Evolutionary conservation across 768 basidiomycete genomes (phyloP), one percentile per base, ranked within the genome.

Genomic region (Trametes gibbosa): DNA sequence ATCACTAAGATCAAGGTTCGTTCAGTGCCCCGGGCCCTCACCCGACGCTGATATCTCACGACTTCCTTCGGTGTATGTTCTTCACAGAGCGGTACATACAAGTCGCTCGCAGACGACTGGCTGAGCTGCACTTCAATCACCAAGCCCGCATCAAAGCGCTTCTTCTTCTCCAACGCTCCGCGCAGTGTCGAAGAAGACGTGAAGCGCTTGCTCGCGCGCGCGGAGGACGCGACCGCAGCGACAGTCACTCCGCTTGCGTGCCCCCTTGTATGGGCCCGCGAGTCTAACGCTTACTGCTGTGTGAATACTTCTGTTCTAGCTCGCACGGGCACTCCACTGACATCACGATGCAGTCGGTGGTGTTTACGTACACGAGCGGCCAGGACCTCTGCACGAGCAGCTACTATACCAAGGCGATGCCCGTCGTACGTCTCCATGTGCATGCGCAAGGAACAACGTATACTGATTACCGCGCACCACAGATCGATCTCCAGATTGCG

Each of bases 241-340:
- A 53, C 70, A 16, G 72, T 79, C 47, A 74, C 72, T 0, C 77
- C 77, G 7, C 74, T 81, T 6, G 68, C 68, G 16, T 82, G 80
- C 63, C 79, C 81, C 25, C 69, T 80, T 2, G 75, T 77, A 19
- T 81, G 79, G 79, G 79, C 79, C 16, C 56, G 69, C 46, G 80
- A 83, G 49, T 67, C 79, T 6, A 81, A 81, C 56, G 58, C 68
- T 6, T 75, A 76, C 45, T 77, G 77, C 61, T 83, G 80, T 59
- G 80, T 70, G 25, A 12, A 67, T 64, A 4, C 1, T 10, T 10
- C 29, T 25, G 32, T 45, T 23, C 49, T 12, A 17, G 45, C 17
- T 0, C 32, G 39, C 45, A 27, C 10, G 5, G n/a, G 21, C 32
- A 12, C 16, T 19, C 16, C 25, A 29, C 24, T 53, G 17, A 27